Evolutionary conservation across 2,329 filamentous ascomycete species (phyloP).

Genomic region (Epichloe aotearoae): DNA sequence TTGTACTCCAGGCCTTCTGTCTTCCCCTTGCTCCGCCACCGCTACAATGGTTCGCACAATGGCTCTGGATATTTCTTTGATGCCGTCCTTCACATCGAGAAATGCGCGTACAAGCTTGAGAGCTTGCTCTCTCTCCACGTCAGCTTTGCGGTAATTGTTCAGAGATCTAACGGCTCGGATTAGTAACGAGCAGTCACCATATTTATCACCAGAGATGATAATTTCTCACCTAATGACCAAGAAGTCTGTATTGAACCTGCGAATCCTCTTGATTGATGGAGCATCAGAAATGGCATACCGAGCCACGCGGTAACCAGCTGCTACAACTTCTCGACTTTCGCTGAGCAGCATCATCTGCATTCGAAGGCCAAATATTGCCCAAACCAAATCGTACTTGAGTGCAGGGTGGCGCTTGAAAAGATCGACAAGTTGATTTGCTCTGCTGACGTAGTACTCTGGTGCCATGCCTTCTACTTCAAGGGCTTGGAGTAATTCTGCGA

Average conservation of each 20-base stretch:
- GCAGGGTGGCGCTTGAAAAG: conserved; percentile 90
- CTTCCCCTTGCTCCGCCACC: conserved; percentile 78
- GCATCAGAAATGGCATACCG: conserved; percentile 90
- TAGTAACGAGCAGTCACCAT: background rate
- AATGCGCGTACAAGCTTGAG: conserved; percentile 94
- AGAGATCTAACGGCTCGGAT: conserved; percentile 44
- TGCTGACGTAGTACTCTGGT: conserved; percentile 88
- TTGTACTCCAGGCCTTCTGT: conserved; percentile 66
- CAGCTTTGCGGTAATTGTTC: conserved; percentile 92
- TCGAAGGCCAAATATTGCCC: conserved; percentile 85
- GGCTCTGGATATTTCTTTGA: conserved; percentile 72
- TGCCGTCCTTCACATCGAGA: conserved; percentile 85
- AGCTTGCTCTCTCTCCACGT: conserved; percentile 91
- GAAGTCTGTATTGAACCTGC: conserved; percentile 79
- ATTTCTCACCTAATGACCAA: conserved; percentile 52
- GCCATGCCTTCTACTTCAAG: conserved; percentile 78
- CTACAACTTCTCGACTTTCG: conserved; percentile 89
- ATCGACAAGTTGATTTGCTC: conserved; percentile 85
- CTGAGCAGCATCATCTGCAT: conserved; percentile 95
- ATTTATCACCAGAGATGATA: background rate
- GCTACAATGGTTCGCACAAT: conserved; percentile 83
- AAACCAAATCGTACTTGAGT: conserved; percentile 91
- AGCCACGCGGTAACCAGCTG: conserved; percentile 84
- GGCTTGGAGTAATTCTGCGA: conserved; percentile 81
- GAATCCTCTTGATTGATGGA: conserved; percentile 77